These are phyloP conservation scores for Colletotrichum orchidophilum DNA, from an alignment of 2,329 filamentous ascomycete genomes.

Conservation along the genomic window DNA sequence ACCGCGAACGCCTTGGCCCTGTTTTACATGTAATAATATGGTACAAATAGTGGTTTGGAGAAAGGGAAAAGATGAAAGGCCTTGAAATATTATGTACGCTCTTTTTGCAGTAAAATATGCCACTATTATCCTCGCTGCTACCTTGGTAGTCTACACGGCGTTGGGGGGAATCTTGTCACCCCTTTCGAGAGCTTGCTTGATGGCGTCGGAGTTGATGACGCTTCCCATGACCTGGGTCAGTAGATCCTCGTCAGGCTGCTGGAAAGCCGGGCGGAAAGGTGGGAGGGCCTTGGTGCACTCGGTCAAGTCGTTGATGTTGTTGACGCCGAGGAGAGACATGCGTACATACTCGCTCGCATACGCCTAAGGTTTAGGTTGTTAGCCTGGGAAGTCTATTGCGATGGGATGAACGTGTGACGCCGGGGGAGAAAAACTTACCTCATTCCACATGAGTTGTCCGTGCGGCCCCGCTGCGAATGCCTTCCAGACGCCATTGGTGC, in stretches of 20 bases:
- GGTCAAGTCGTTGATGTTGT: constrained; percentile 63
- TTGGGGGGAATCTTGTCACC: constrained; percentile 32
- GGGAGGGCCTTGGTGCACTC: constrained; percentile 65
- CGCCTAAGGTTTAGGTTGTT: constrained; percentile 44
- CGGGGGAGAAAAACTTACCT: constrained; percentile 41
- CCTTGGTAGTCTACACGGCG: not conserved
- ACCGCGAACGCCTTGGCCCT: not conserved
- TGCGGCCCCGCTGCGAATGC: constrained; percentile 43
- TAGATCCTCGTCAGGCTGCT: constrained; percentile 21
- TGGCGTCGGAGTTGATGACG: constrained; percentile 9
- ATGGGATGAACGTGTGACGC: constrained; percentile 1
- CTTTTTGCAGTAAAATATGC: not conserved
- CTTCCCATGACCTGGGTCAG: constrained; percentile 16
- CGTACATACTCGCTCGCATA: constrained; percentile 64
- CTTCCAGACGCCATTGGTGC: constrained; percentile 48
- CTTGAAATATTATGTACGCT: not conserved
- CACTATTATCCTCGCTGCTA: not conserved
- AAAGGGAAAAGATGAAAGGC: not conserved
- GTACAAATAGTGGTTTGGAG: not conserved
- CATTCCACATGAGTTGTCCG: constrained; percentile 52
- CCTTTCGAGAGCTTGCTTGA: constrained; percentile 21
- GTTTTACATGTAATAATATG: constrained; percentile 4
- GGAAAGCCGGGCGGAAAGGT: constrained; percentile 36
- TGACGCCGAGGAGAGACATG: constrained; percentile 63
- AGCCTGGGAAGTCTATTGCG: not conserved